phyloP scores from a whole-genome alignment of 1,284 basidiomycete genomes.

The Ganoderma boninense region DNA sequence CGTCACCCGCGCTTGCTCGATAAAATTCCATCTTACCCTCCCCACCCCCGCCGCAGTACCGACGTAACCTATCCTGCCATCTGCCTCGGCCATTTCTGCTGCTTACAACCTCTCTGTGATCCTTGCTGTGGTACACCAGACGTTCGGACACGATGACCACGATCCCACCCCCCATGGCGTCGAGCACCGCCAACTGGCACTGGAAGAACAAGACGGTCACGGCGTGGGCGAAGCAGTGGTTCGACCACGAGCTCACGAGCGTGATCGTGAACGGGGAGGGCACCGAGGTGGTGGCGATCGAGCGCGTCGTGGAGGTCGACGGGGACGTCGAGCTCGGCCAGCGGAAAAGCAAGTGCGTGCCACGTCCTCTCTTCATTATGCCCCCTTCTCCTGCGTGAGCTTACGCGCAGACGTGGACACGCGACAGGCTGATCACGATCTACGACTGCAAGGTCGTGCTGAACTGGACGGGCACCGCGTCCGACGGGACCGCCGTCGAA shows the following conservation, averaged over 20 bases:
- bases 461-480: constrained; percentile 77
- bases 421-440: constrained; percentile 92
- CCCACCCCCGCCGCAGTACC: constrained; percentile 11
- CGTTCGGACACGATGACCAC: constrained; percentile 36
- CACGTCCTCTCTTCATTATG: constrained; percentile 9
- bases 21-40: constrained; percentile 27
- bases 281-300: constrained; percentile 67
- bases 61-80: constrained; percentile 7
- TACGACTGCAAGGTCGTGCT: constrained; percentile 88
- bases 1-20: constrained; percentile 22
- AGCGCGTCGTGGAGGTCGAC: constrained; percentile 76
- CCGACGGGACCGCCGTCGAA: constrained; percentile 80
- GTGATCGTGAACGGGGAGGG: constrained; percentile 67
- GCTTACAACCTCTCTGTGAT: constrained; percentile 1
- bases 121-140: constrained; percentile 7
- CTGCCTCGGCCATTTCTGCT: constrained; percentile 6
- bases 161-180: constrained; percentile 52
- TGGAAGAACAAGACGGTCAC: constrained; percentile 90
- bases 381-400: background rate
- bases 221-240: constrained; percentile 81
- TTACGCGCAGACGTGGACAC: constrained; percentile 16
- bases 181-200: constrained; percentile 87
- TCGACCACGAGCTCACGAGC: constrained; percentile 78
- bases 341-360: constrained; percentile 89
- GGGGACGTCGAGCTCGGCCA: constrained; percentile 94